Evolutionary conservation across 768 basidiomycete species (phyloP).

Genomic region (Boletus coccyginus): DNA sequence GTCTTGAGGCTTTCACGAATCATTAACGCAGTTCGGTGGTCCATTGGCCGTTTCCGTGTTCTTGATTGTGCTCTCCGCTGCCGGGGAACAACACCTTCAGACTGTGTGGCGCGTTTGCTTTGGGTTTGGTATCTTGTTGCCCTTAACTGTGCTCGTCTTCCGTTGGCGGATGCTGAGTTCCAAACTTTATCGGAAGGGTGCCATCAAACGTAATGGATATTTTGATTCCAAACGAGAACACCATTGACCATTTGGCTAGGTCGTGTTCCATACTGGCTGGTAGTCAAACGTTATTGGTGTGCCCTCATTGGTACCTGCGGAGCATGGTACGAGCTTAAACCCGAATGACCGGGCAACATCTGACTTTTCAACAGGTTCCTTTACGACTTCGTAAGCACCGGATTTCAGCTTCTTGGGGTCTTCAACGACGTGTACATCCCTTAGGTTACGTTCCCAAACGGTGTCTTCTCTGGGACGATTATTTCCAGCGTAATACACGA

Average conservation of each 20-base stretch:
- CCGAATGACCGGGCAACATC: neutral
- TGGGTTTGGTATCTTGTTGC: slow-evolving; percentile 59
- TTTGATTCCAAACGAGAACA: neutral
- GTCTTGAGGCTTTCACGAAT: neutral
- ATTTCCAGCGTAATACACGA: slow-evolving; percentile 63
- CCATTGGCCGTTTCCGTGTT: slow-evolving; percentile 66
- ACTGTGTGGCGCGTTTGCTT: slow-evolving; percentile 71
- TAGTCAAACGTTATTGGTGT: slow-evolving; percentile 64
- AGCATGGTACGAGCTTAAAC: slow-evolving; percentile 48
- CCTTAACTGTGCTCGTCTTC: slow-evolving; percentile 68
- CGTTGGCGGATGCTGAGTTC: slow-evolving; percentile 72
- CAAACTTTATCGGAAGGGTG: slow-evolving; percentile 57
- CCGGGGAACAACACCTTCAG: slow-evolving; percentile 56
- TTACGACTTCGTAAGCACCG: slow-evolving; percentile 55
- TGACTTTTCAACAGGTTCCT: slow-evolving; percentile 48
- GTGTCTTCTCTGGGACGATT: slow-evolving; percentile 65
- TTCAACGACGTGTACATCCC: neutral
- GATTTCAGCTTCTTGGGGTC: neutral
- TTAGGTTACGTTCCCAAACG: slow-evolving; percentile 70
- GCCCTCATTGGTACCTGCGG: slow-evolving; percentile 69
- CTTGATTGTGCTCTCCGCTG: slow-evolving; percentile 64
- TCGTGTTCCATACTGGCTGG: slow-evolving; percentile 58
- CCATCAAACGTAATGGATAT: slow-evolving; percentile 55
- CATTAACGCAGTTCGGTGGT: slow-evolving; percentile 50
- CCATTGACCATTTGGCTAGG: slow-evolving; percentile 32